A percentile compares a stretch with the other conserved stretches of the same genome.
Conservation (phyloP, 1,139 yeast genomes). For the Suhomyces coccinellae region DNA sequence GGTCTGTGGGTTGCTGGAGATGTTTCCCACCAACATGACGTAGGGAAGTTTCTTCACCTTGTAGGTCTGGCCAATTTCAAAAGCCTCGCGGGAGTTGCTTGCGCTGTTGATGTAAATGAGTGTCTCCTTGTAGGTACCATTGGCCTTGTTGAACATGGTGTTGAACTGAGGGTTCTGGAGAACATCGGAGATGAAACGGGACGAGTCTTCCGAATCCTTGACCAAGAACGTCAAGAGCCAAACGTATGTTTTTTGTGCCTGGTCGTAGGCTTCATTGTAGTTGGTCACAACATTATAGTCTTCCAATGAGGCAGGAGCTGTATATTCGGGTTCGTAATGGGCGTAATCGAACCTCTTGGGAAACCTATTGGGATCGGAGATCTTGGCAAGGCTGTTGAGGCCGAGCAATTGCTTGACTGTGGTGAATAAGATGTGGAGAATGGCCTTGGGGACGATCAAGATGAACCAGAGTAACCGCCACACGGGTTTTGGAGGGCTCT, state of each 20-base stretch:
- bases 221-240: conserved; percentile 49
- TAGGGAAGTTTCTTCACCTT: conserved; percentile 44
- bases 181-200: conserved; percentile 28
- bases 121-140: conserved; percentile 40
- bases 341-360: conserved; percentile 18
- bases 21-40: conserved; percentile 49
- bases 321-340: conserved; percentile 14
- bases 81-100: conserved; percentile 48
- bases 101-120: conserved; percentile 43
- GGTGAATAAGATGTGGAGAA: conserved; percentile 36
- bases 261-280: conserved; percentile 48
- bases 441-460: conserved; percentile 46
- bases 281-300: conserved; percentile 15
- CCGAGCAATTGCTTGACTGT: conserved; percentile 35
- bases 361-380: conserved; percentile 13
- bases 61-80: conserved; percentile 50
- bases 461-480: conserved; percentile 39
- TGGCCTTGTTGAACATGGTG: conserved; percentile 33
- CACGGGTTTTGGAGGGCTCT: conserved; percentile 2
- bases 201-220: conserved; percentile 34
- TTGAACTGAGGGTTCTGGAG: conserved; percentile 30
- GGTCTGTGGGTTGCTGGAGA: conserved; percentile 49
- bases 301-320: conserved; percentile 3
- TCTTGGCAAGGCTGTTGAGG: conserved; percentile 12
- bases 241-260: conserved; percentile 38